Evolutionary conservation across 768 basidiomycete genomes (phyloP).

Genomic region (Kwoniella dejecticola): DNA sequence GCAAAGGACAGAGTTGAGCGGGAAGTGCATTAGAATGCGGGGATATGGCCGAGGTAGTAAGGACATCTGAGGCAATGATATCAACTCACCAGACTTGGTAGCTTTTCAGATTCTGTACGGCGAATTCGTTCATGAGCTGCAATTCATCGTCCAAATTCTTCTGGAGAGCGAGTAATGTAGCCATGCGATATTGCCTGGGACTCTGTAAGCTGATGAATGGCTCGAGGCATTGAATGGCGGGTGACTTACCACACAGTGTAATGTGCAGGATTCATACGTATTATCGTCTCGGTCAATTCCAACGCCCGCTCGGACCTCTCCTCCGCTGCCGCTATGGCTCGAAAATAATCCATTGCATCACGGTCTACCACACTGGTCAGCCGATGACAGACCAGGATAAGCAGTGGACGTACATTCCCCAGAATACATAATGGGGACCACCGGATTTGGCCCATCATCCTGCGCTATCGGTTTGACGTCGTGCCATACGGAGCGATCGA

Average conservation of each 20-base stretch:
- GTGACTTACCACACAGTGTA: conserved; percentile 86
- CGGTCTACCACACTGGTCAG: conserved; percentile 64
- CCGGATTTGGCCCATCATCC: conserved; percentile 71
- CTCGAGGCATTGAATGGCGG: not conserved
- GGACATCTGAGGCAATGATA: conserved; percentile 37
- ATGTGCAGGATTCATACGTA: conserved; percentile 90
- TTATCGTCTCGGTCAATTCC: conserved; percentile 82
- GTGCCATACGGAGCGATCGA: conserved; percentile 71
- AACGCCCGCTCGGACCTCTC: conserved; percentile 82
- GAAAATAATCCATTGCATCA: conserved; percentile 90
- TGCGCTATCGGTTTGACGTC: conserved; percentile 80
- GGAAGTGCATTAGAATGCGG: too few species aligned
- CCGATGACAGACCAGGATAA: not conserved
- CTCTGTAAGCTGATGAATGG: conserved; percentile 5
- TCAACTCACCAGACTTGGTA: conserved; percentile 97
- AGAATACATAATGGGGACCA: conserved; percentile 91
- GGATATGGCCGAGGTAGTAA: too few species aligned
- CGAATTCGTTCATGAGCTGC: conserved; percentile 80
- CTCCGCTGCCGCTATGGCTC: conserved; percentile 72
- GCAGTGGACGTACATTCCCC: conserved; percentile 69
- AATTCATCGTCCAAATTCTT: conserved; percentile 76
- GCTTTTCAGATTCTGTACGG: conserved; percentile 80
- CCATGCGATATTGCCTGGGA: conserved; percentile 89
- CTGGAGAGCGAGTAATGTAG: conserved; percentile 72
- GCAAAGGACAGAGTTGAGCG: too few species aligned